Conservation (phyloP, 1,284 basidiomycete species). For the Moesziomyces parantarcticus region DNA sequence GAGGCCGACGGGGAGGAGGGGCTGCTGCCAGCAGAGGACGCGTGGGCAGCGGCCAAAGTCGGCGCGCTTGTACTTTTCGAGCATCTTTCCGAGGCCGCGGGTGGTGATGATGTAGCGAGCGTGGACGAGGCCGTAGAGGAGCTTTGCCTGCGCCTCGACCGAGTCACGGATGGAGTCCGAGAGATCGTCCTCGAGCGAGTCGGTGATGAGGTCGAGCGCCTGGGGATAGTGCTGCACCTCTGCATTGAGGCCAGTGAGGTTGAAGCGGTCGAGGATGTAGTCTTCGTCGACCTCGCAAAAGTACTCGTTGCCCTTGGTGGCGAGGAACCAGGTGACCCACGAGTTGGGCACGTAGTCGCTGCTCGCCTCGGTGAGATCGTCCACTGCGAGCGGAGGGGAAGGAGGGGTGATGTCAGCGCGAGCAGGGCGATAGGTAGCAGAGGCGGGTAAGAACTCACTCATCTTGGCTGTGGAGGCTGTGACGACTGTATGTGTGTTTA, state of each 20-base stretch:
- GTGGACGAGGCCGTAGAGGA: conserved; percentile 66
- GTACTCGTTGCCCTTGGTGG: conserved; percentile 88
- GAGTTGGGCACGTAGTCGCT: conserved; percentile 82
- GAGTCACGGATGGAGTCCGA: conserved; percentile 61
- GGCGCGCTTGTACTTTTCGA: conserved; percentile 67
- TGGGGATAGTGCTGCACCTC: conserved; percentile 95
- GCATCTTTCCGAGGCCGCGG: conserved; percentile 66
- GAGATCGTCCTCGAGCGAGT: conserved; percentile 65
- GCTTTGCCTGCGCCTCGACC: conserved; percentile 64
- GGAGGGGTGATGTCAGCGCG: not conserved
- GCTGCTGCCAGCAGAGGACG: conserved; percentile 65
- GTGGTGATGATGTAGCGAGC: conserved; percentile 66
- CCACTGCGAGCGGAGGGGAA: conserved; percentile 71
- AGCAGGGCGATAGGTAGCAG: not conserved
- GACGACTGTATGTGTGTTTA: not conserved
- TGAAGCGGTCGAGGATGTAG: conserved; percentile 98
- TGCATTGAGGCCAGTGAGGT: conserved; percentile 94
- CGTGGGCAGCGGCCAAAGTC: conserved; percentile 67
- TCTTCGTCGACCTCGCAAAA: conserved; percentile 99
- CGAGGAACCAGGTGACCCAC: conserved; percentile 98
- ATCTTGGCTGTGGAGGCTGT: conserved; percentile 4
- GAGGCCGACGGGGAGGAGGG: conserved; percentile 63
- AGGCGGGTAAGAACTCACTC: conserved; percentile 6
- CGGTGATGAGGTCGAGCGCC: conserved; percentile 92
- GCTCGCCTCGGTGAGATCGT: conserved; percentile 85